Evolutionary conservation across 2,329 filamentous ascomycete genomes (phyloP), one percentile per base, ranked within the genome.

Genomic region (Saccharata proteae): DNA sequence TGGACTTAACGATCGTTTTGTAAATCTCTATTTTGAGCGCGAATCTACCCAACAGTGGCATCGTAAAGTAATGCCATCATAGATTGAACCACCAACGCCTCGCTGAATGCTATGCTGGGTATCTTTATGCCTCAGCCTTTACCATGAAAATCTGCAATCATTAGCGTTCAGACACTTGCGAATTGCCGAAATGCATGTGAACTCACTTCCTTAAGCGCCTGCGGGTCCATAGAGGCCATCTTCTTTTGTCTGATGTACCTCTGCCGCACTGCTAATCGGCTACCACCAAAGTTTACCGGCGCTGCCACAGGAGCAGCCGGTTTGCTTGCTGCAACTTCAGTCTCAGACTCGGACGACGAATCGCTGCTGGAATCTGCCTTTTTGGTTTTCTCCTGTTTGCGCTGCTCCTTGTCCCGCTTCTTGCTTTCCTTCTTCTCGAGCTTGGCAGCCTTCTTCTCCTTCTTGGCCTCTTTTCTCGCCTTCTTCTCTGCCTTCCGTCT

Each of bases 181-280:
- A 32, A 57, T 56, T 10, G 30, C 24, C 44, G 36, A 43, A 44
- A 31, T 25, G 16, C 29, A 14, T 17, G 12, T 10, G 19, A 7
- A 33, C 12, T 19, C 60, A 86, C 81, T 74, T 94, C 85, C 53
- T 86, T 88, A 48, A 96, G 58, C 10, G 85, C 82, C 48, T 79
- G 75, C 29, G 77, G 69, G 54, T 94, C 81, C 61, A 84, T 70
- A 36, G 85, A 71, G 3, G 86, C 85, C 61, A 78, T 73, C 46
- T 75, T 77, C 64, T 96, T 96, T 45, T 90, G 82, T 35, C 79
- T 79, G 47, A 96, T 93, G 55, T 86, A 83, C 38, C 83, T 70
- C 43, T 81, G 75, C 40, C 88, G 67, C 27, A 86, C 74, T 33
- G 80, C 71, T 51, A 86, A 81, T 40, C 84, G 71, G 29, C 69